phyloP scores from a whole-genome alignment of 768 basidiomycete species.

The Boletales sp. region DNA sequence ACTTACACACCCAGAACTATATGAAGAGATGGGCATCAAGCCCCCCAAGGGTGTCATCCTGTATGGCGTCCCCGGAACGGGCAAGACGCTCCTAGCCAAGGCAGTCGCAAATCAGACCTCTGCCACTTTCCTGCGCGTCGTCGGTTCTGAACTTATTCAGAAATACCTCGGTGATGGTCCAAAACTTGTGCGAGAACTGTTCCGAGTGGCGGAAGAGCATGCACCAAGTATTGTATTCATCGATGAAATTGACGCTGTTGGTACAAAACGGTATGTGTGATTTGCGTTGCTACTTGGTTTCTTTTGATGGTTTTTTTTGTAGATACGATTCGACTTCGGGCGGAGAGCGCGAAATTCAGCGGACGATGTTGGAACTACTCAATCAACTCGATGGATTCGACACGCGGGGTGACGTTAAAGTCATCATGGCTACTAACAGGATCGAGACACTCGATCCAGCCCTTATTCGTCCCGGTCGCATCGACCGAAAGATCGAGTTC shows the following conservation, averaged over 20 bases:
- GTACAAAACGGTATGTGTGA: constrained; percentile 85
- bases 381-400: constrained; percentile 99
- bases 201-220: constrained; percentile 95
- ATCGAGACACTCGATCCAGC: constrained; percentile 98
- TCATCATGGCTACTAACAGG: constrained; percentile 99
- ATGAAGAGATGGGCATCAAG: constrained; percentile 99
- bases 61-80: constrained; percentile 97
- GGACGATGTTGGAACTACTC: constrained; percentile 97
- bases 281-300: neutral
- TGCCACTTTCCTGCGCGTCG: constrained; percentile 95
- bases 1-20: constrained; percentile 94
- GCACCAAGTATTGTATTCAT: constrained; percentile 99
- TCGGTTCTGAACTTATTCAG: constrained; percentile 97
- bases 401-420: constrained; percentile 98
- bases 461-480: constrained; percentile 95
- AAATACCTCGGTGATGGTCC: constrained; percentile 99
- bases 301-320: constrained; percentile 1
- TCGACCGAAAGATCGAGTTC: constrained; percentile 98
- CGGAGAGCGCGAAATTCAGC: constrained; percentile 98
- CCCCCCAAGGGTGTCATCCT: constrained; percentile 99
- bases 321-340: constrained; percentile 99
- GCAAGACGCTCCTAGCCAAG: constrained; percentile 96
- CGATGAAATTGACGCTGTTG: constrained; percentile 98
- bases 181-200: constrained; percentile 95
- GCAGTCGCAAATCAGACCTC: constrained; percentile 98